These are phyloP conservation scores for Penicillium turbatum DNA, from an alignment of 495 filamentous ascomycete species.

Conservation along the genomic window DNA sequence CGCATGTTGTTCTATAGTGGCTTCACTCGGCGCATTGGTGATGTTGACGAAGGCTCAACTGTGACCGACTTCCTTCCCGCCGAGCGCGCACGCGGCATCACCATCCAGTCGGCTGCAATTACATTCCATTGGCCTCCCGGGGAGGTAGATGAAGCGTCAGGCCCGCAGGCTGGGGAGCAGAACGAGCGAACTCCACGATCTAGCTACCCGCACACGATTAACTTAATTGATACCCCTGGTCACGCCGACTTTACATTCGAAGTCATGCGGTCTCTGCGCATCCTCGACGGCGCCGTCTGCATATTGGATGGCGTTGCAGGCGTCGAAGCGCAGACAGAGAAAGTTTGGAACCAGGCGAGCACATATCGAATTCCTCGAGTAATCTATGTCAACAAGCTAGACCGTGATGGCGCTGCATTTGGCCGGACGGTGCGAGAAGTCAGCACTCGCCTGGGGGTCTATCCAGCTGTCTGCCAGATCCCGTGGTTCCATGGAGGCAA, in stretches of 20 bases:
- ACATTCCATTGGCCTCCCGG: conserved; percentile 83
- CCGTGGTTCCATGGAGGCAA: conserved; percentile 81
- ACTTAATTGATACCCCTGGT: conserved; percentile 95
- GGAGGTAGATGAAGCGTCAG: conserved; percentile 14
- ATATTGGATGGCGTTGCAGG: conserved; percentile 96
- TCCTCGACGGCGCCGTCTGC: conserved; percentile 92
- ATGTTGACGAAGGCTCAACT: conserved; percentile 96
- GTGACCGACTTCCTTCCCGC: conserved; percentile 97
- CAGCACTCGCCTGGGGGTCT: conserved; percentile 69
- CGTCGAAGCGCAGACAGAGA: conserved; percentile 96
- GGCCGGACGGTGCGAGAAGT: conserved; percentile 81
- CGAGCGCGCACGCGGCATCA: conserved; percentile 90
- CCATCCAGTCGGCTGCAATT: conserved; percentile 95
- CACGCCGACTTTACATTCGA: conserved; percentile 99
- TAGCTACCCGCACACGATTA: conserved; percentile 64
- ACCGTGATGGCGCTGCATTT: conserved; percentile 91
- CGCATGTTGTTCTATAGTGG: conserved; percentile 99
- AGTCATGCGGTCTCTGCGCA: conserved; percentile 85
- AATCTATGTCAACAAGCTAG: conserved; percentile 92
- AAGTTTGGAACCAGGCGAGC: conserved; percentile 90
- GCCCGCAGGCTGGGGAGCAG: conserved; percentile 9
- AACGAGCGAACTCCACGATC: conserved; percentile 29
- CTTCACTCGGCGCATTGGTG: conserved; percentile 81
- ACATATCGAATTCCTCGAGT: conserved; percentile 81
- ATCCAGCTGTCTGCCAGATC: conserved; percentile 90